Percentiles rank a stretch among this genome's conserved stretches.
These are phyloP conservation scores for Thelephora ganbajun DNA, from an alignment of 768 basidiomycete genomes.

Conservation along the genomic window DNA sequence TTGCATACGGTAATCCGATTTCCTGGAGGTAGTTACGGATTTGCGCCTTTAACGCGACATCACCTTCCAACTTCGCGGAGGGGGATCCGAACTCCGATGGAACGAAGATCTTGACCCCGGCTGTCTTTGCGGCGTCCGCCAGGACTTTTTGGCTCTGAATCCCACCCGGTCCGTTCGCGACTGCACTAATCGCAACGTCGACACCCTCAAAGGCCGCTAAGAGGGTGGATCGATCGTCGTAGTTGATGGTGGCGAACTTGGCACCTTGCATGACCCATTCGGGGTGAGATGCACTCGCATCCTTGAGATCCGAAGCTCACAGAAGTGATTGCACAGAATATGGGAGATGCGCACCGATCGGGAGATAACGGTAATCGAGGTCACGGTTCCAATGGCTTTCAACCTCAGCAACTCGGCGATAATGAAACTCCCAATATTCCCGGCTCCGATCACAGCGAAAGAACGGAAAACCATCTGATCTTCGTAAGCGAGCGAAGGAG, in stretches of 20 bases:
- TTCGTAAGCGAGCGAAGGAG: no score
- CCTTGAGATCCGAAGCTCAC: no score
- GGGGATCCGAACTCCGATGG: slow-evolving; percentile 17
- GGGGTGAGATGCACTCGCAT: no score
- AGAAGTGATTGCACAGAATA: no score
- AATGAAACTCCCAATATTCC: no score
- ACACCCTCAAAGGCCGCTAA: not conserved
- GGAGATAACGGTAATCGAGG: slow-evolving; percentile 5
- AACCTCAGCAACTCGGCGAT: slow-evolving; percentile 2
- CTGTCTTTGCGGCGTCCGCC: slow-evolving; percentile 12
- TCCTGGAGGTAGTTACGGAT: no score
- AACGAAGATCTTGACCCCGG: slow-evolving; percentile 17
- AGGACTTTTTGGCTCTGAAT: slow-evolving; percentile 7
- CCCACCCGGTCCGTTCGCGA: not conserved
- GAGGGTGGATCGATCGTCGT: slow-evolving; percentile 3
- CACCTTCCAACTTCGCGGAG: slow-evolving; percentile 5
- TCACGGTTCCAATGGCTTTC: slow-evolving; percentile 3
- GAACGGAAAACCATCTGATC: no score
- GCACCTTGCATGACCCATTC: slow-evolving; percentile 2
- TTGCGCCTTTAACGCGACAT: not conserved
- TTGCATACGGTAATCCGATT: no score
- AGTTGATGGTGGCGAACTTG: slow-evolving; percentile 6
- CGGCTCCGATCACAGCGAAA: no score
- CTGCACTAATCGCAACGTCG: slow-evolving; percentile 8
- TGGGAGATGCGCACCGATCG: slow-evolving; percentile 1